Evolutionary conservation across 2,329 filamentous ascomycete species (phyloP), one percentile per base, ranked within the genome.

Genomic region (Epichloe amarillans): DNA sequence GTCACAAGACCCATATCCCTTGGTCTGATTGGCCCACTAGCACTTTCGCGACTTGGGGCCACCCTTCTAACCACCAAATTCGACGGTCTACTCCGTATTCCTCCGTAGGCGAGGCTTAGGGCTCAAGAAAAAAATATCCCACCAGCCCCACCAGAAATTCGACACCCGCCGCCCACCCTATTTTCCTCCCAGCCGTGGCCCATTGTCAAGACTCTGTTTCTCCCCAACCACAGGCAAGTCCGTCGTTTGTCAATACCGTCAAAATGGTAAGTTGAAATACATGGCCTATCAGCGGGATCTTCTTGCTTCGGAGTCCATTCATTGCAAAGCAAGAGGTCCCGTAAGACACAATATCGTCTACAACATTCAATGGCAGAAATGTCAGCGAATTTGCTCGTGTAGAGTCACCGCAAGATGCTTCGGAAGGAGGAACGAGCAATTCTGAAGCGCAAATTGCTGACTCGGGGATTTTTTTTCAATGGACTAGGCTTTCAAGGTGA

Each of bases 401-500:
- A 79, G 84, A 86, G 86, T 93, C 87, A 76, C 77, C 80, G 88
- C 91, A 96, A 96, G 88, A 88, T 95, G 89, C 89, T 96, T 96
- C 91, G 90, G 87, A 86, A 60, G 61, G 73, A 73, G 72, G 70
- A 66, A 50, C 58, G 67, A 69, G 67, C 65, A 68, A 61, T 65
- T 80, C 90, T 96, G 90, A 96, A 96, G 90, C 89, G 90, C 82
- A 83, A 95, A 95, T 95, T 96, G 91, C 91, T 96, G 90, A 96
- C 88, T 95, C 87, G 83, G 73, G 78, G 76, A 73, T 55, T 69
- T 41, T 19, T 19, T n/a, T 69, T 37, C 23, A 38, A 30, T 41
- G 26, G 60, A 62, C 70, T 70, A 95, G 89, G 70, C 80, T 74
- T 91, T 89, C 85, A 82, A 97, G 83, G 74, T 84, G 72, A 81